Base-by-base conservation (phyloP, 2,329 filamentous ascomycete genomes). In the Ophiosphaerella narmari region DNA sequence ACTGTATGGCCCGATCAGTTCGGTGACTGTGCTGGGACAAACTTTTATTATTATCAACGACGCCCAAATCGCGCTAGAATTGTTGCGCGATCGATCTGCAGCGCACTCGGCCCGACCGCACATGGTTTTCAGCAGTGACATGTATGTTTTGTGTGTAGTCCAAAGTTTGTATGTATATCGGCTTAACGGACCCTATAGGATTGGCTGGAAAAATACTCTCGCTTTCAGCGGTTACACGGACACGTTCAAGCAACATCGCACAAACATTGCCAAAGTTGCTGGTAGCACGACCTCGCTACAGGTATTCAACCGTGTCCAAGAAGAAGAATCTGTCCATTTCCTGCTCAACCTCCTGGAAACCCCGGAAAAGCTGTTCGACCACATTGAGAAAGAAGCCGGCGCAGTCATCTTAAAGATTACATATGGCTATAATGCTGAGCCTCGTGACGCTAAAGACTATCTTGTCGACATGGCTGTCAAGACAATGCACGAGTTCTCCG, bases 361-460 rank as follows among this genome's bases (percentile, higher is more conserved):
- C 0, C 66, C 66, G 0, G 44, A 59, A 1, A 46, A 59, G n/a
- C 38, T 68, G 1, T 65, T 66, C 13, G 59, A 66, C 5, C 64
- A 68, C 26, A 68, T 67, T 14, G 52, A 55, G 29, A 67, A 63
- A 24, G 63, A 68, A 36, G 62, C 65, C 23, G 65, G 64, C 9
- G 58, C 60, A 4, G 64, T 66, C 8, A 67, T 67, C 7, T 48
- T 68, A 8, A 66, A 63, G 39, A 65, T 69, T 23, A 65, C 57
- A 1, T 71, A 71, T 59, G 78, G 78, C 7, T 82, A 82, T 47
- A 78, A 66, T 0, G 66, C 75, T 12, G 75, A 79, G 21, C 60
- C 73, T 2, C 26, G 26, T 29, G 67, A 75, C 13, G 59, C 62
- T 3, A 49, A 49, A 8, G 80, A 82, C 53, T 74, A 74, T 5